These are phyloP conservation scores for Zangia roseola DNA, from an alignment of 768 basidiomycete genomes.

Conservation along the genomic window DNA sequence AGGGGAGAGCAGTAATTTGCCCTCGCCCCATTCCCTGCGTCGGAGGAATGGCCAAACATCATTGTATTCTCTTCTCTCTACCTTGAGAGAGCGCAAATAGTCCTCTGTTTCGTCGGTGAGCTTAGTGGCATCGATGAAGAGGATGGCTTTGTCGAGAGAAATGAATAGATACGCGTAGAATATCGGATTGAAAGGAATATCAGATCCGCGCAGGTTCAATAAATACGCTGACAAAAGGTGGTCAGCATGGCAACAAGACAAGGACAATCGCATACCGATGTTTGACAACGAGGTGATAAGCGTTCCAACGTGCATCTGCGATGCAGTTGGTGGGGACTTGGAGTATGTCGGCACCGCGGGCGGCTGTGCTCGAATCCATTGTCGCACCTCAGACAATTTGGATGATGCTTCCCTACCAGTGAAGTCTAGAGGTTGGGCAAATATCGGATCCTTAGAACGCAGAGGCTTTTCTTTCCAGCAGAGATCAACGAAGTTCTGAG, in stretches of 20 bases:
- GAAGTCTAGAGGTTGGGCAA: conserved; percentile 69
- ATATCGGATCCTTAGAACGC: conserved; percentile 64
- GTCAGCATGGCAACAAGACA: background rate
- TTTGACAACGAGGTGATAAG: conserved; percentile 66
- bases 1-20: conserved; percentile 73
- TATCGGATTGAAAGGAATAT: conserved; percentile 90
- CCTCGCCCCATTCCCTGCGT: conserved; percentile 72
- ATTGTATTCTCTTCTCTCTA: conserved; percentile 67
- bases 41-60: conserved; percentile 80
- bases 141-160: conserved; percentile 52
- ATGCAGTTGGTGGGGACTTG: conserved; percentile 55
- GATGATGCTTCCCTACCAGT: conserved; percentile 61
- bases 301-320: conserved; percentile 66
- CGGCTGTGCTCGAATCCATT: conserved; percentile 65
- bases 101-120: conserved; percentile 53
- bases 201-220: conserved; percentile 85
- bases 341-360: conserved; percentile 61
- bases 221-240: conserved; percentile 60
- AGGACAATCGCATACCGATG: conserved; percentile 50
- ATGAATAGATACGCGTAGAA: conserved; percentile 88
- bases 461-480: conserved; percentile 77
- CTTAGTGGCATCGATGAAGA: conserved; percentile 77
- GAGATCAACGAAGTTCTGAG: conserved; percentile 81
- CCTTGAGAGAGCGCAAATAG: conserved; percentile 57
- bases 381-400: conserved; percentile 70